These are phyloP conservation scores for Rhynchosporium graminicola DNA, from an alignment of 2,329 filamentous ascomycete genomes.

Conservation along the genomic window DNA sequence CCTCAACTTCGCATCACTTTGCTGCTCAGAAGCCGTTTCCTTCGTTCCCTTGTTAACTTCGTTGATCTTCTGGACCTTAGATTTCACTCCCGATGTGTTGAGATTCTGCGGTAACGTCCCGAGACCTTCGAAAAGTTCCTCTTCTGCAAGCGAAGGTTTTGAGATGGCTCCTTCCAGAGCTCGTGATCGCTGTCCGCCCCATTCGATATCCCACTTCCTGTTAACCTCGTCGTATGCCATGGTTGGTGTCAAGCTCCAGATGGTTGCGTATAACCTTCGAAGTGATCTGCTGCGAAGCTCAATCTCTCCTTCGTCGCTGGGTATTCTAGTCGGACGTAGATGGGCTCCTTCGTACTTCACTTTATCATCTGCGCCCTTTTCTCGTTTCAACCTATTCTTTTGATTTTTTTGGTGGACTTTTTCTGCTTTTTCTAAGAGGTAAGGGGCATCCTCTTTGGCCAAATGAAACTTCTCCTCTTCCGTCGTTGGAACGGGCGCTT, in stretches of 20 bases:
- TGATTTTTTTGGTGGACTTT: background rate
- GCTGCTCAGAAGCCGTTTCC: too few species aligned
- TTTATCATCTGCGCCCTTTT: too few species aligned
- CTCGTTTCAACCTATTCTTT: too few species aligned
- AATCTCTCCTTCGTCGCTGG: background rate
- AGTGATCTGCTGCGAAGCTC: conserved; percentile 43
- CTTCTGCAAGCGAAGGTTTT: conserved; percentile 38
- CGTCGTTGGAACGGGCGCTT: background rate
- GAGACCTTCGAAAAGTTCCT: conserved; percentile 52
- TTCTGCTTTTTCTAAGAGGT: too few species aligned
- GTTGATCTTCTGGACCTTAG: background rate
- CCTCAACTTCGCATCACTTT: background rate
- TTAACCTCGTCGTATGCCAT: conserved; percentile 41
- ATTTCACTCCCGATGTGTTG: background rate
- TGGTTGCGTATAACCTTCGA: conserved; percentile 49
- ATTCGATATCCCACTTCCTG: conserved; percentile 45
- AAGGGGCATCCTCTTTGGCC: too few species aligned
- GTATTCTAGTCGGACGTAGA: background rate
- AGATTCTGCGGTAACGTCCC: conserved; percentile 29
- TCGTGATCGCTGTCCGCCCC: conserved; percentile 46
- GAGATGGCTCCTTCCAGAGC: conserved; percentile 39
- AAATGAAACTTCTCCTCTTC: background rate
- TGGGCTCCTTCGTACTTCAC: background rate
- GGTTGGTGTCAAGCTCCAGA: conserved; percentile 49
- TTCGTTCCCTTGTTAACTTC: background rate